These are phyloP conservation scores for slime mould (Dictyostelium discoideum) DNA, from an alignment of 78 protist species.

Conservation along the genomic window DNA sequence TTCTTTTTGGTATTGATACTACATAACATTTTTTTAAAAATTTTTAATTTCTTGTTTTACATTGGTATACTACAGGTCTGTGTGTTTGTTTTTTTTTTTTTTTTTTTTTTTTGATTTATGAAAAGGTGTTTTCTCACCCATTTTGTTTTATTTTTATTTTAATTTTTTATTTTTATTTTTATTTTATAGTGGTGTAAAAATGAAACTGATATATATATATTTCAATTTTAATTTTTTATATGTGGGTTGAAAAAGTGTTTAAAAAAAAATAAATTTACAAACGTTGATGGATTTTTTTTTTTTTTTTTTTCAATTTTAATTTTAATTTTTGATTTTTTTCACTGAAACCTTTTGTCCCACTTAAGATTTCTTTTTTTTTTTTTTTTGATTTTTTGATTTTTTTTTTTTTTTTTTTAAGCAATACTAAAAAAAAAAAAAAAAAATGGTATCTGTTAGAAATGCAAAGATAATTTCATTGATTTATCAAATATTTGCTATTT, in stretches of 20 bases:
- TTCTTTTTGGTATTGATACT: background rate
- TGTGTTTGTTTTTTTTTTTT: background rate
- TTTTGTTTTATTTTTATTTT: too few species aligned
- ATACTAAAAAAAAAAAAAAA: background rate
- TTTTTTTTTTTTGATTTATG: background rate
- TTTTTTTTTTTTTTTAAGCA: background rate
- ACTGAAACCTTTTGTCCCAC: background rate
- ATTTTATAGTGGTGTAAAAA: background rate
- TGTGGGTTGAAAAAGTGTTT: background rate
- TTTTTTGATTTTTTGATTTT: background rate
- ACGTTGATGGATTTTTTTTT: too few species aligned
- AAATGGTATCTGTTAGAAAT: background rate
- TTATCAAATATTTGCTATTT: conserved; percentile 5
- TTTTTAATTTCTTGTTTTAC: background rate
- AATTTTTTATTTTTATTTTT: too few species aligned
- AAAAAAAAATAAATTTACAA: too few species aligned
- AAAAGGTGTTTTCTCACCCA: background rate
- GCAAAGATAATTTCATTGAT: background rate
- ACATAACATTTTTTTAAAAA: background rate
- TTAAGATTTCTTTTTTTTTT: background rate
- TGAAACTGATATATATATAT: background rate
- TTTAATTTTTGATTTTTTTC: background rate
- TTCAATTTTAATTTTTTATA: background rate
- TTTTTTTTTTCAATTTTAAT: too few species aligned
- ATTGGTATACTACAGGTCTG: background rate